phyloP scores from a whole-genome alignment of 2,329 filamentous ascomycete species.

The Periglandula ipomoeae region DNA sequence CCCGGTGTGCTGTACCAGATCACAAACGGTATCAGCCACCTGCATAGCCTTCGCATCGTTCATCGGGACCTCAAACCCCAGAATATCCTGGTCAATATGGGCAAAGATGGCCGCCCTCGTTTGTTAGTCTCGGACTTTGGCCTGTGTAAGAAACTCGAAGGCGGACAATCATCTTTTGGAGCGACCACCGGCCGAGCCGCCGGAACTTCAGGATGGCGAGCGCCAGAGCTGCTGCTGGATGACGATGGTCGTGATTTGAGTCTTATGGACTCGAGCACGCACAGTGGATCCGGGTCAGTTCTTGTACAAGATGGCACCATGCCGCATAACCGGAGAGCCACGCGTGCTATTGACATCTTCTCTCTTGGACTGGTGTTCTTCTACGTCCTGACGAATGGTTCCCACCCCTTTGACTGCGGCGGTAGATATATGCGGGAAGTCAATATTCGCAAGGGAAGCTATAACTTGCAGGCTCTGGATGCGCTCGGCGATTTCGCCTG shows the following conservation, averaged over 20 bases:
- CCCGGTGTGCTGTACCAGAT: slow-evolving; percentile 81
- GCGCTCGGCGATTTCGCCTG: slow-evolving; percentile 73
- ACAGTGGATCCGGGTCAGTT: slow-evolving; percentile 53
- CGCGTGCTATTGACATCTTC: slow-evolving; percentile 94
- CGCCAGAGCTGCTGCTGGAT: slow-evolving; percentile 81
- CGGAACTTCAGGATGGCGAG: slow-evolving; percentile 93
- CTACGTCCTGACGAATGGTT: slow-evolving; percentile 90
- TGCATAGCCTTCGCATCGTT: slow-evolving; percentile 88
- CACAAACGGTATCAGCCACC: slow-evolving; percentile 75
- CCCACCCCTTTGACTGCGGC: slow-evolving; percentile 88
- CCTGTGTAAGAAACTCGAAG: slow-evolving; percentile 92
- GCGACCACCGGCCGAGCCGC: slow-evolving; percentile 90
- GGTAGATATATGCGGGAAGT: slow-evolving; percentile 93
- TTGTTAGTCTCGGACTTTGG: slow-evolving; percentile 96
- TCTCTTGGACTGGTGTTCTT: slow-evolving; percentile 97
- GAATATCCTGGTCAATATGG: slow-evolving; percentile 82
- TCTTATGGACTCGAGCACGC: slow-evolving; percentile 42
- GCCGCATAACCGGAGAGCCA: slow-evolving; percentile 64
- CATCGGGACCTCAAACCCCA: slow-evolving; percentile 96
- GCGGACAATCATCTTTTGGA: slow-evolving; percentile 87
- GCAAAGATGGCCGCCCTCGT: slow-evolving; percentile 61
- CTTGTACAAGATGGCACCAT: slow-evolving; percentile 48
- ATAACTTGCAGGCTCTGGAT: slow-evolving; percentile 61
- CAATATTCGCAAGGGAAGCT: slow-evolving; percentile 88
- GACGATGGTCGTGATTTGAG: slow-evolving; percentile 52